Conservation (phyloP, 257 asterid genomes). For the Salvia hispanica region DNA sequence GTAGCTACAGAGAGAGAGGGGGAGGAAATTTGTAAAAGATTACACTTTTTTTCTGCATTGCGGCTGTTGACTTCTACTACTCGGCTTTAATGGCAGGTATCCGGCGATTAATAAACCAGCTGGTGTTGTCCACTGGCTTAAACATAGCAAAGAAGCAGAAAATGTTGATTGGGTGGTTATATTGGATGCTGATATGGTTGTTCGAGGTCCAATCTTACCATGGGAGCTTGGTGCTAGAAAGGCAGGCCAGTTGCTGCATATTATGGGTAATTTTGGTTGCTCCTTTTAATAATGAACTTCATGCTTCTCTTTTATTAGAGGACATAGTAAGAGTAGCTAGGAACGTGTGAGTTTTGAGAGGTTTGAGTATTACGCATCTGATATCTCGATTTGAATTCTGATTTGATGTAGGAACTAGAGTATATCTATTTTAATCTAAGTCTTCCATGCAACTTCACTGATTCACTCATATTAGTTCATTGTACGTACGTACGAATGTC, state of each 20-base stretch:
- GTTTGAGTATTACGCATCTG: neutral
- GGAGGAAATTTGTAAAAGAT: slow-evolving; percentile 16
- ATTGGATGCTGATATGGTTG: slow-evolving; percentile 92
- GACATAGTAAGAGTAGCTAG: neutral
- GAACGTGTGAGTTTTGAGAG: slow-evolving; percentile 3
- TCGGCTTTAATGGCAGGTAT: slow-evolving; percentile 58
- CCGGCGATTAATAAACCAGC: slow-evolving; percentile 99
- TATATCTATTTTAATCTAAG: too few species aligned
- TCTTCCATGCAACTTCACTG: too few species aligned
- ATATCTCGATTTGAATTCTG: neutral
- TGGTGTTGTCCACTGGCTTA: slow-evolving; percentile 90
- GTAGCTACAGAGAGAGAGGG: neutral
- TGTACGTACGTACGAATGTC: too few species aligned
- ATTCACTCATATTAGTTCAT: too few species aligned
- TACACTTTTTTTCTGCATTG: neutral
- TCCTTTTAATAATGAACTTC: neutral
- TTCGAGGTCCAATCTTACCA: slow-evolving; percentile 91
- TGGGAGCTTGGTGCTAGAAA: slow-evolving; percentile 99
- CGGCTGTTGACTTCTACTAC: slow-evolving; percentile 12
- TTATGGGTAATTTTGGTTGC: slow-evolving; percentile 66
- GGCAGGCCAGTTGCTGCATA: slow-evolving; percentile 93
- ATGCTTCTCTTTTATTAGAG: neutral
- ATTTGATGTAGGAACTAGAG: neutral
- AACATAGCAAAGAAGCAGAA: slow-evolving; percentile 81
- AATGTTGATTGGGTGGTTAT: slow-evolving; percentile 98